Conservation (phyloP, 2,329 filamentous ascomycete species). For the Trichophyton benhamiae region DNA sequence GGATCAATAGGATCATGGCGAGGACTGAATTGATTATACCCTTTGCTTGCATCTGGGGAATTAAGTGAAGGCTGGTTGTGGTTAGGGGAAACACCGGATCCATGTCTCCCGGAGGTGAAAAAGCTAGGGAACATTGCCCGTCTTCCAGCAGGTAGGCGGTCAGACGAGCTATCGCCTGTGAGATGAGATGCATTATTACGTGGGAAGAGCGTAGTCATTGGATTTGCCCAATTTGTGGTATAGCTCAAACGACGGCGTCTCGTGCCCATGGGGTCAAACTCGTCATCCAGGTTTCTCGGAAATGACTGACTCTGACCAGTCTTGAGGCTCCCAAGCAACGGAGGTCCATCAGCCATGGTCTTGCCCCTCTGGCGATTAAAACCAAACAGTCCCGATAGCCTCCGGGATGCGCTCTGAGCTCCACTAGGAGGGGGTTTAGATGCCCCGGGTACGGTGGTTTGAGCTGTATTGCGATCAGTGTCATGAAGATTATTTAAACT, state of each 20-base stretch:
- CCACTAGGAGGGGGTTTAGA: conserved; percentile 21
- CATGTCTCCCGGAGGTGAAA: conserved; percentile 31
- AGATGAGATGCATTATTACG: conserved; percentile 33
- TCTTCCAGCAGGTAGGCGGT: conserved; percentile 23
- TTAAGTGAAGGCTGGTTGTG: conserved; percentile 22
- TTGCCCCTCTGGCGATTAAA: conserved; percentile 51
- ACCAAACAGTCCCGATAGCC: conserved; percentile 47
- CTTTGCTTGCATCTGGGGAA: conserved; percentile 24
- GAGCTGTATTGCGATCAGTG: conserved; percentile 20
- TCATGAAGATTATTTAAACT: conserved; percentile 28
- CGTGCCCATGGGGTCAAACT: conserved; percentile 38
- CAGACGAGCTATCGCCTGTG: conserved; percentile 31
- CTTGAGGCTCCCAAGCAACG: conserved; percentile 46
- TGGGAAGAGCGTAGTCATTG: conserved; percentile 36
- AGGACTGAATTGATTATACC: conserved; percentile 37
- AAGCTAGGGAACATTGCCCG: conserved; percentile 31
- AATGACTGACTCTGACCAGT: conserved; percentile 52
- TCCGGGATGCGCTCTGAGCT: conserved; percentile 36
- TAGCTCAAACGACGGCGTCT: conserved; percentile 45
- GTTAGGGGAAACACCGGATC: conserved; percentile 22
- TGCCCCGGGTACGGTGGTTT: conserved; percentile 1
- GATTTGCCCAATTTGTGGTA: conserved; percentile 43
- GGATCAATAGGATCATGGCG: conserved; percentile 37
- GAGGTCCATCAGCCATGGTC: conserved; percentile 47
- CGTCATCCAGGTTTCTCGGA: conserved; percentile 43